A percentile compares a stretch with the other conserved stretches of the same genome.
These are phyloP conservation scores for Penicillium cosmopolitanum DNA, from an alignment of 495 filamentous ascomycete genomes.

Conservation along the genomic window DNA sequence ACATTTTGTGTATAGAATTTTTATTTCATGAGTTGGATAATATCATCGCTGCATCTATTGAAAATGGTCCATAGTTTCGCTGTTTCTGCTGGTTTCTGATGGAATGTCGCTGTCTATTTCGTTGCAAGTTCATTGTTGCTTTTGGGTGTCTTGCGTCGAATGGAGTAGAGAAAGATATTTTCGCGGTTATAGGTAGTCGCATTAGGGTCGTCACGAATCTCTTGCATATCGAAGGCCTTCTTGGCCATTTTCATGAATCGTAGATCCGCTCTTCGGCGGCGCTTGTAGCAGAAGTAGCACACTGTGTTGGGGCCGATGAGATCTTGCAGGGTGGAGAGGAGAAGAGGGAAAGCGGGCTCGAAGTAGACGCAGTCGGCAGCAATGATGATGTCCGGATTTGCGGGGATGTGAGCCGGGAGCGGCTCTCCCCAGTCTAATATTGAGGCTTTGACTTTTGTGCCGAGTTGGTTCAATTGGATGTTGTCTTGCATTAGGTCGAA, in stretches of 20 bases:
- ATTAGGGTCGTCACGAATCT: slow-evolving; percentile 64
- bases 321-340: slow-evolving; percentile 75
- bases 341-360: slow-evolving; percentile 88
- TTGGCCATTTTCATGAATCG: slow-evolving; percentile 70
- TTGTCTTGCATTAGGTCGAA: slow-evolving; percentile 80
- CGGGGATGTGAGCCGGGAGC: slow-evolving; percentile 39
- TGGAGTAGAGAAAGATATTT: slow-evolving; percentile 65
- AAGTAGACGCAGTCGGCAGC: slow-evolving; percentile 98
- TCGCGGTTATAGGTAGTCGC: slow-evolving; percentile 61
- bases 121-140: slow-evolving; percentile 7
- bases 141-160: slow-evolving; percentile 49
- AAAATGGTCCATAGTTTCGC: neutral
- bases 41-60: slow-evolving; percentile 14
- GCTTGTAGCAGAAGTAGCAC: slow-evolving; percentile 96
- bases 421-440: slow-evolving; percentile 74
- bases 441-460: slow-evolving; percentile 58
- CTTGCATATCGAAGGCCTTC: slow-evolving; percentile 65
- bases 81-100: no score
- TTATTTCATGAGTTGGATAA: slow-evolving; percentile 11
- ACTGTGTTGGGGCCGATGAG: slow-evolving; percentile 62
- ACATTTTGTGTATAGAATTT: slow-evolving; percentile 12
- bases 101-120: slow-evolving; percentile 15
- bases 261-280: slow-evolving; percentile 74
- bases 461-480: slow-evolving; percentile 73
- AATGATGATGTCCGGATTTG: slow-evolving; percentile 73